Conservation (phyloP, 139 green algal species). For the Chlamydomonas sp. region DNA sequence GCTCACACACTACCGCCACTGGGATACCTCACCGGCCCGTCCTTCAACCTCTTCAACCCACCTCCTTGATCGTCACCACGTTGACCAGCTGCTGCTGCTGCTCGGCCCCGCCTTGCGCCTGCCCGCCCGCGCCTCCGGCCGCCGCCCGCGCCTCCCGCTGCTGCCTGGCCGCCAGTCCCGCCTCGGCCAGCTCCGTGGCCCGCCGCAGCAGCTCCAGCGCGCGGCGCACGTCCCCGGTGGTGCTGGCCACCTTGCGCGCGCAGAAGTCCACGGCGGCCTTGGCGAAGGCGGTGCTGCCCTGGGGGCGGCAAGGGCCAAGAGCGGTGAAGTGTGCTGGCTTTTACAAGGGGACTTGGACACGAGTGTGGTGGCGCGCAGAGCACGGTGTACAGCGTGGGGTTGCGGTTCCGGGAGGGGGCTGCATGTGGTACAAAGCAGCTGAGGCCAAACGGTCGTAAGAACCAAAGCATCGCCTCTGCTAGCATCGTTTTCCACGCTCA, state of each 20-base stretch:
- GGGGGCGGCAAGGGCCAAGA: background rate
- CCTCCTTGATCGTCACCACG: conserved; percentile 44
- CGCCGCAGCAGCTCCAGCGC: conserved; percentile 76
- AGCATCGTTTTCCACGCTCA: no score
- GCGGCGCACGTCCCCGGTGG: conserved; percentile 78
- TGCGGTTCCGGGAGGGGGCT: no score
- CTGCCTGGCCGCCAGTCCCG: background rate
- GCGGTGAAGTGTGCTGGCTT: background rate
- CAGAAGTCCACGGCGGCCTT: conserved; percentile 22
- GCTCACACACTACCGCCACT: background rate
- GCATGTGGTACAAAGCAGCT: no score
- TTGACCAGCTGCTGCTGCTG: conserved; percentile 4
- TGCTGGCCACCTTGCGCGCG: conserved; percentile 42
- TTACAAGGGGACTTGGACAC: background rate
- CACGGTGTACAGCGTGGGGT: no score
- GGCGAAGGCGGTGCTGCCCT: conserved; percentile 25
- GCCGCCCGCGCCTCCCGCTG: conserved; percentile 13
- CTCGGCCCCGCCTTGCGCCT: background rate
- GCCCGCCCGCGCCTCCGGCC: background rate
- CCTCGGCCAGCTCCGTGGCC: conserved; percentile 48
- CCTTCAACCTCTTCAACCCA: background rate
- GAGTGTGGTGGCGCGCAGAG: no score
- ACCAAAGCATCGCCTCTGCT: no score
- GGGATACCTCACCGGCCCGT: background rate
- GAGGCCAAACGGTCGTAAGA: no score